These are phyloP conservation scores for Pelargonium australe DNA, from an alignment of 441 rosid genomes.

Conservation along the genomic window DNA sequence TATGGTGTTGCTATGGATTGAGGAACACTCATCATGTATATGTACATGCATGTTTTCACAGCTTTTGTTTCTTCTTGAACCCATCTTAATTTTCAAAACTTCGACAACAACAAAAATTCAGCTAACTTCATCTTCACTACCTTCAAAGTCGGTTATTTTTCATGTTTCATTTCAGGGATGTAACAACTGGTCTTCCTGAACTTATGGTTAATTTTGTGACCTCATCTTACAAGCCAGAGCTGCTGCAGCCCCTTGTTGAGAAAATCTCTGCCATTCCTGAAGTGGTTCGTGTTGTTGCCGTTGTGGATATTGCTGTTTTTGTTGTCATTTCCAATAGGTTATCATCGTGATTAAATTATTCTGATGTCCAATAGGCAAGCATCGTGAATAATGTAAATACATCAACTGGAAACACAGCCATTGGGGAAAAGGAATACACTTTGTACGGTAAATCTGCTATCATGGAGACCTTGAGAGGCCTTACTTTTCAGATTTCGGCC, in stretches of 20 bases:
- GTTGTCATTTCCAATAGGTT: conserved; percentile 36
- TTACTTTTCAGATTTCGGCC: conserved; percentile 85
- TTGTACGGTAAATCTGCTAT: conserved; percentile 67
- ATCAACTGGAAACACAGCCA: conserved; percentile 83
- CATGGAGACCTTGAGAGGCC: conserved; percentile 72
- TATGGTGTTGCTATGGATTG: too few species aligned
- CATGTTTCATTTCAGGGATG: conserved; percentile 51
- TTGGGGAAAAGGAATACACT: conserved; percentile 78
- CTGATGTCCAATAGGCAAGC: conserved; percentile 48
- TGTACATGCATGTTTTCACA: too few species aligned
- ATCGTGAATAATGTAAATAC: conserved; percentile 81
- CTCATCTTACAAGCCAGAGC: conserved; percentile 70
- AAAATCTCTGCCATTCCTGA: conserved; percentile 63
- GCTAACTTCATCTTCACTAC: not conserved
- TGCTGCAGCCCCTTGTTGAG: conserved; percentile 72
- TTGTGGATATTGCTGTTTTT: not conserved
- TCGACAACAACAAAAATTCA: too few species aligned
- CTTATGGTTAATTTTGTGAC: conserved; percentile 96
- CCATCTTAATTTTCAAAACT: not conserved
- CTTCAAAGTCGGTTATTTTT: conserved; percentile 14
- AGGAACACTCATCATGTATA: too few species aligned
- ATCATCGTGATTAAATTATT: conserved; percentile 61
- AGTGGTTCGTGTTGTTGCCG: conserved; percentile 54
- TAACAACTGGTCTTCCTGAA: conserved; percentile 55
- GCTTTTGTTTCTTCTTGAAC: too few species aligned